Evolutionary conservation across 371 early-diverging fungal species (phyloP), one percentile per base, ranked within the genome.

Genomic region (Massospora cicadina): DNA sequence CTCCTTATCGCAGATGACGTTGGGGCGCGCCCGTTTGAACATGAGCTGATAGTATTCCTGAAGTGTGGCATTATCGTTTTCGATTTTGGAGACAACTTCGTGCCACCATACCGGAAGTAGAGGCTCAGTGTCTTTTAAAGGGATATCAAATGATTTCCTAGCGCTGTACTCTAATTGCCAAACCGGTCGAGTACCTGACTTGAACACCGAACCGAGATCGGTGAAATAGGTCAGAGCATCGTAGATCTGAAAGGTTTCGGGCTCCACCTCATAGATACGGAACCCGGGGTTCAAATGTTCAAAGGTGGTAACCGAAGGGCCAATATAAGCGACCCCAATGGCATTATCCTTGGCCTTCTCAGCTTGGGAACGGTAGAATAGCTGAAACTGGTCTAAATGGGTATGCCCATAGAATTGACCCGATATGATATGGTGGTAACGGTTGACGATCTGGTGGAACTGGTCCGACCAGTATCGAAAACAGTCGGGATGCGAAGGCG

Each of bases 401-500:
- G 66, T 63, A 55, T 68, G 68, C 2, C 68, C 68, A 29, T 63
- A 68, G 33, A 68, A 68, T 54, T 68, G 68, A 2, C 55, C 55
- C 10, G 24, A 28, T 26, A 68, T 66, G 12, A 54, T 63, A 54
- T 68, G 33, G 1, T 66, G 29, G 43, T 63, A 68, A 13, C 67
- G 30, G 5, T 57, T 56, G 13, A 66, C 54, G 17, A 68, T 68
- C 54, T 66, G 62, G 10, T 54, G 58, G 24, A 60, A 68, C 21
- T 29, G 57, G n/a, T 33, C 54, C 5, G 26, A 31, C 32, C 56
- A 67, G 24, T 32, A 64, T 13, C 27, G 63, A 32, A 65, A 66
- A 30, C 58, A 27, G 43, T 68, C 68, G 13, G 21, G 58, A 53
- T 63, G 43, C 2, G 25, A 7, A 24, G 66, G 62, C 25, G 66